A percentile compares a stretch with the other conserved stretches of the same genome.
These are phyloP conservation scores for Yamadazyma songkhlaensis DNA, from an alignment of 1,139 yeast species.

Conservation along the genomic window DNA sequence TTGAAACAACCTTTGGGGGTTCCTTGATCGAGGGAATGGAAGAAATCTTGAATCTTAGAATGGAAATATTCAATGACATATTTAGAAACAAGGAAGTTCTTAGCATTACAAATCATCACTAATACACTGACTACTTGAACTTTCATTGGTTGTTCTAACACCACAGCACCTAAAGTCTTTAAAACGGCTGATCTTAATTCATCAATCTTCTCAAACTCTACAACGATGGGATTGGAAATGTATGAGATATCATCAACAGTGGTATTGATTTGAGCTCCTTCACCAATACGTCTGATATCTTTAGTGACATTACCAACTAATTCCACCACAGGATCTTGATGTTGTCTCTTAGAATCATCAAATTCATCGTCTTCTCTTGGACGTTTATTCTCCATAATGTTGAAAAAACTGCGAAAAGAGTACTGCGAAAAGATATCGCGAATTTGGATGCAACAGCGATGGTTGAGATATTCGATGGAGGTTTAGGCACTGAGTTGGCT, in stretches of 20 bases:
- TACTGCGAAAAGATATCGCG: background rate
- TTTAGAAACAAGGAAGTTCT: conserved; percentile 66
- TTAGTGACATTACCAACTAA: conserved; percentile 43
- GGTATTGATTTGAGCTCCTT: conserved; percentile 47
- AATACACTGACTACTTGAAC: conserved; percentile 69
- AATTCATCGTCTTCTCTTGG: conserved; percentile 11
- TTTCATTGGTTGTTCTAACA: conserved; percentile 90
- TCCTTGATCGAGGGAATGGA: conserved; percentile 32
- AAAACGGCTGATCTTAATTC: conserved; percentile 58
- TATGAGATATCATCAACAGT: conserved; percentile 67
- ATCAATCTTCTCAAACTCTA: conserved; percentile 67
- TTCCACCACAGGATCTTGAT: conserved; percentile 42
- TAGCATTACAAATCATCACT: conserved; percentile 64
- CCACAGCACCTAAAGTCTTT: conserved; percentile 64
- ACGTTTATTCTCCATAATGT: conserved; percentile 11
- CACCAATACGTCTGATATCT: conserved; percentile 67
- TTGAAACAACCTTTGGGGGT: conserved; percentile 50
- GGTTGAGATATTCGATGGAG: conserved; percentile 25
- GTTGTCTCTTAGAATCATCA: conserved; percentile 29
- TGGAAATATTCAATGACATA: conserved; percentile 69
- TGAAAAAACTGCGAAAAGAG: conserved; percentile 1
- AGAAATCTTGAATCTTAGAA: conserved; percentile 53
- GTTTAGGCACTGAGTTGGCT: conserved; percentile 30
- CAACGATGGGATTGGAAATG: conserved; percentile 62
- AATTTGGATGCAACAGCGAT: conserved; percentile 6